Base-by-base conservation (phyloP, 1,284 basidiomycete species). In the Leucoagaricus sp. region DNA sequence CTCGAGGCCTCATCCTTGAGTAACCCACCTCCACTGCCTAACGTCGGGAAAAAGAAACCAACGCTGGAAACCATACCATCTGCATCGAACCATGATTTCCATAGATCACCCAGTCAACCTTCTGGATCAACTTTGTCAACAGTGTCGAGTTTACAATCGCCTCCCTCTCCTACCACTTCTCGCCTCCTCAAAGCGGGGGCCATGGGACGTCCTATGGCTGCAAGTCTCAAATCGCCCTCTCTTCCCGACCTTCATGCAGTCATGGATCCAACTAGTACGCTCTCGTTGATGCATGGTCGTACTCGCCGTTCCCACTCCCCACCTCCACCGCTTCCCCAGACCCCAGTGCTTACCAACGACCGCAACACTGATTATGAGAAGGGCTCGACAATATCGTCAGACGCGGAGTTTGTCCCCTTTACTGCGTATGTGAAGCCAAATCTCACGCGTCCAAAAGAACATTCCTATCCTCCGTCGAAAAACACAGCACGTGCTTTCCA, bases 221-320 rank as follows among this genome's bases (percentile, higher is more conserved):
- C n/a, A n/a, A 34, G 29, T 3, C 41, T 56, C 23, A 45, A 21
- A 25, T 56, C 54, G 7, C 48, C 54, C 13, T 56, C 54, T 10
- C 34, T 56, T 28, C 54, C 54, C 13, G 54, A 56, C 23, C 42
- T 56, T 34, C 53, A 40, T 12, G n/a, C 40, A 13, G 38, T 26
- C 9, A 25, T 17, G 12, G 31, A 47, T 17, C 10, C 28, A 25
- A 15, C n/a, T 17, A n/a, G n/a, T n/a, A n/a, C n/a, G n/a, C 8
- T n/a, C 17, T 25, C 31, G 21, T 5, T 3, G 3, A 15, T 28
- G 9, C 26, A 19, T 21, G 50, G 28, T 26, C 21, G 29, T 42
- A 34, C 15, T 28, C 54, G 25, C 13, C 19, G 33, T 26, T 40
- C 26, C 5, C 26, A 13, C 12, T 36, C 41, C n/a, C 41, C 48